These are phyloP conservation scores for Saccharum spontaneum DNA, from an alignment of 176 grass and related monocot species.

Conservation along the genomic window DNA sequence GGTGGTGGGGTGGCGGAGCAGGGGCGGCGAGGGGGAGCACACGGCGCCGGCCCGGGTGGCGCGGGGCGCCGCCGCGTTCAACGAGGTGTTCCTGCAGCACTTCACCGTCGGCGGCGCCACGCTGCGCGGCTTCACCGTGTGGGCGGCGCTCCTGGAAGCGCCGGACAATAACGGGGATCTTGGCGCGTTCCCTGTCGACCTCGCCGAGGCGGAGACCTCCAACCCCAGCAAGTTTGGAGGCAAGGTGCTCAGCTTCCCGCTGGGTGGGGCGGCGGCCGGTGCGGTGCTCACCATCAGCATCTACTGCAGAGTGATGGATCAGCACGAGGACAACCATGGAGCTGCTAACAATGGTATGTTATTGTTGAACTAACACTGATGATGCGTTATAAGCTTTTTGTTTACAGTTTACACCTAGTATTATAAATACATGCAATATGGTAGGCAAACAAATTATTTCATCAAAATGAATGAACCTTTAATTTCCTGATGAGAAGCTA, in stretches of 20 bases:
- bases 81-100: constrained; percentile 85
- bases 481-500: background rate
- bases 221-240: constrained; percentile 56
- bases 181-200: constrained; percentile 74
- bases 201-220: constrained; percentile 38
- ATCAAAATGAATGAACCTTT: background rate
- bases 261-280: constrained; percentile 57
- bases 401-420: background rate
- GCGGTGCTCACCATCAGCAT: constrained; percentile 64
- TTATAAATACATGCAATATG: background rate
- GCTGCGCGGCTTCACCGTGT: constrained; percentile 61
- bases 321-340: constrained; percentile 35
- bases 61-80: constrained; percentile 51
- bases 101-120: constrained; percentile 49
- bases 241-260: constrained; percentile 69
- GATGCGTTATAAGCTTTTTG: background rate
- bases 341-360: constrained; percentile 35
- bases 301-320: constrained; percentile 74
- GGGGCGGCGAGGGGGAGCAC: constrained; percentile 72
- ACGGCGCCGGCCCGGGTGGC: constrained; percentile 52
- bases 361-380: background rate
- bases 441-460: background rate
- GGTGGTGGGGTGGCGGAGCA: constrained; percentile 80
- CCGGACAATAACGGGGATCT: constrained; percentile 50
- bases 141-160: constrained; percentile 70